Percentiles rank a stretch among this genome's conserved stretches.
Conservation (phyloP, 2,329 filamentous ascomycete species). For the Teratosphaeria gauchensis region DNA sequence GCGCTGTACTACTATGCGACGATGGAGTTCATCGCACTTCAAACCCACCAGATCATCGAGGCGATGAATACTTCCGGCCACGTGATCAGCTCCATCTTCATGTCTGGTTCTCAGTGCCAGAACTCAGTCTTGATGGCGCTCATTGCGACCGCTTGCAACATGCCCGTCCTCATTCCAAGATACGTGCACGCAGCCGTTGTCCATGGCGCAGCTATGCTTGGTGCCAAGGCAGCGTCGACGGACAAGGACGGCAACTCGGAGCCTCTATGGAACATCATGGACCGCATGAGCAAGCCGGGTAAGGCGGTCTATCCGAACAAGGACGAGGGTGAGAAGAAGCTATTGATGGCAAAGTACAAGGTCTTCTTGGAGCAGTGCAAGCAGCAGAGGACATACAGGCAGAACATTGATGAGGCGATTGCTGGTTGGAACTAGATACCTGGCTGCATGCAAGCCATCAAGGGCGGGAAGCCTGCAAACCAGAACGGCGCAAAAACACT, state of each 20-base stretch:
- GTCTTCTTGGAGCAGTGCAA: slow-evolving; percentile 91
- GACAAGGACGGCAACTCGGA: slow-evolving; percentile 70
- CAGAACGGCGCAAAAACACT: neutral
- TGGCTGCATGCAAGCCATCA: neutral
- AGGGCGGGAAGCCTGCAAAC: neutral
- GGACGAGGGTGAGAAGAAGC: slow-evolving; percentile 62
- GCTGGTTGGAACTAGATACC: slow-evolving; percentile 20
- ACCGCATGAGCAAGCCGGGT: slow-evolving; percentile 90
- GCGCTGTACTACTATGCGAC: slow-evolving; percentile 90
- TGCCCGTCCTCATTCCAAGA: slow-evolving; percentile 86
- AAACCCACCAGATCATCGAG: slow-evolving; percentile 91
- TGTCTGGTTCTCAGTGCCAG: slow-evolving; percentile 96
- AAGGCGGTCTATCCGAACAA: slow-evolving; percentile 67
- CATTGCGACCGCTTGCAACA: slow-evolving; percentile 78
- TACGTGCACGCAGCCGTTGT: slow-evolving; percentile 95
- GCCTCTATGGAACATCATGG: slow-evolving; percentile 93
- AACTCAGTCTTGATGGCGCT: slow-evolving; percentile 87
- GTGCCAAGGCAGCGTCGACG: slow-evolving; percentile 88
- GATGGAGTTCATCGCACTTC: slow-evolving; percentile 96
- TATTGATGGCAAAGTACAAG: slow-evolving; percentile 83
- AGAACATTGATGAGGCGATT: slow-evolving; percentile 56
- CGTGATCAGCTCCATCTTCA: slow-evolving; percentile 85
- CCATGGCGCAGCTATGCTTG: slow-evolving; percentile 96
- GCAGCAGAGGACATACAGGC: slow-evolving; percentile 73
- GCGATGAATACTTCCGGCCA: slow-evolving; percentile 89